A percentile compares a stretch with the other conserved stretches of the same genome.
Evolutionary conservation across 495 filamentous ascomycete genomes (phyloP).

Genomic region (Apiosordaria backusii): DNA sequence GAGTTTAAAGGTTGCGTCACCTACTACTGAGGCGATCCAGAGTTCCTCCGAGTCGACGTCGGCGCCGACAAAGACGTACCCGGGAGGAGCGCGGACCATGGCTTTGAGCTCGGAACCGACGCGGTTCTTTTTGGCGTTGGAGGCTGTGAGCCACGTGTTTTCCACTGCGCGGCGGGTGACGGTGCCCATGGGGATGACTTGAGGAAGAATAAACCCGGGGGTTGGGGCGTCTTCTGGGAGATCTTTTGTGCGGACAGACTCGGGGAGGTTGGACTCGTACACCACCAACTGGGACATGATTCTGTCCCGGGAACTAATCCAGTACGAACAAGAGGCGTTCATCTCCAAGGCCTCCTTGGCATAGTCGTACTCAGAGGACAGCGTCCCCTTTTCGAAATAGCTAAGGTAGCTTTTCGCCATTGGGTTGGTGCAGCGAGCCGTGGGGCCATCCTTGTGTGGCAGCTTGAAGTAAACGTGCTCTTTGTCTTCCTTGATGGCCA

Average conservation of each 20-base stretch:
- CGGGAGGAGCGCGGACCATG: constrained; percentile 88
- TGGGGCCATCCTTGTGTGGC: constrained; percentile 91
- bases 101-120: constrained; percentile 97
- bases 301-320: constrained; percentile 90
- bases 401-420: constrained; percentile 84
- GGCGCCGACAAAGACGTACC: constrained; percentile 90
- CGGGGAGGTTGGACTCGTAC: constrained; percentile 61
- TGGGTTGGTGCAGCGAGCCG: constrained; percentile 76
- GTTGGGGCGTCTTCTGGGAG: constrained; percentile 14
- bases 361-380: constrained; percentile 81
- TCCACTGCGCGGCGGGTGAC: constrained; percentile 96
- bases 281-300: constrained; percentile 94
- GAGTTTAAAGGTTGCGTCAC: constrained; percentile 87
- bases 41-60: constrained; percentile 99
- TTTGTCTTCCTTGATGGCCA: constrained; percentile 60
- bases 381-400: constrained; percentile 85
- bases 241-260: constrained; percentile 1
- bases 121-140: constrained; percentile 91
- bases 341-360: constrained; percentile 94
- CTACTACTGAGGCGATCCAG: constrained; percentile 95
- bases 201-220: constrained; percentile 87
- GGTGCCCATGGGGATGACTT: constrained; percentile 98
- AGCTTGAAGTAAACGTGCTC: constrained; percentile 80
- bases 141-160: constrained; percentile 96
- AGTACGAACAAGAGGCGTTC: constrained; percentile 98